Conservation (phyloP, 2,329 filamentous ascomycete species). For the Beauveria varroae region DNA sequence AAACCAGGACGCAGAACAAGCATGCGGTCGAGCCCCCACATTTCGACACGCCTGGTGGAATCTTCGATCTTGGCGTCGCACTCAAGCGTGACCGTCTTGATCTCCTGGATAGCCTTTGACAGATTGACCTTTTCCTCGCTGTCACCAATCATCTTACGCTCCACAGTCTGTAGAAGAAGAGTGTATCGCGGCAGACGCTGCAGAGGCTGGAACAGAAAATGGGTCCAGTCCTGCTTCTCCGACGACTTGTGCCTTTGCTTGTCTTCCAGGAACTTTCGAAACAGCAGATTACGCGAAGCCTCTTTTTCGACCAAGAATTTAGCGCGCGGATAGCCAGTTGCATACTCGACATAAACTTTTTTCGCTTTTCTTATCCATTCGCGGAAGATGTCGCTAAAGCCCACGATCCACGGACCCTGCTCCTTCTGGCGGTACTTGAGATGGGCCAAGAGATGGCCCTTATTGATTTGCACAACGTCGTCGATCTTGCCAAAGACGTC, state of each 20-base stretch:
- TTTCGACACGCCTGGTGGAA: conserved; percentile 81
- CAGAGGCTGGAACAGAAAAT: conserved; percentile 87
- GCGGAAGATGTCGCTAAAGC: conserved; percentile 94
- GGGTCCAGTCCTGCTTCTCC: conserved; percentile 84
- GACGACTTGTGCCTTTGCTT: conserved; percentile 72
- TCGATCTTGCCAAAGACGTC: conserved; percentile 91
- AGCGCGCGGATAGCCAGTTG: conserved; percentile 76
- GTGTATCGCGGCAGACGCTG: conserved; percentile 87
- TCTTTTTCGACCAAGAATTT: conserved; percentile 79
- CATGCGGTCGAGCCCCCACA: conserved; percentile 77
- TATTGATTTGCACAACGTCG: conserved; percentile 81
- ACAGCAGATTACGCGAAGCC: conserved; percentile 74
- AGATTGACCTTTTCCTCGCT: conserved; percentile 87
- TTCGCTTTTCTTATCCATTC: conserved; percentile 97
- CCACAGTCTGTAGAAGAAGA: conserved; percentile 72
- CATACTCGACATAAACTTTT: conserved; percentile 84
- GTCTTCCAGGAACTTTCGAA: conserved; percentile 77
- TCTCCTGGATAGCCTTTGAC: conserved; percentile 78
- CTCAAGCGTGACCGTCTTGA: conserved; percentile 80
- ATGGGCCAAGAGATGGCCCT: conserved; percentile 84
- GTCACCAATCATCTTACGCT: conserved; percentile 75
- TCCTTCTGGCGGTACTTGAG: conserved; percentile 96
- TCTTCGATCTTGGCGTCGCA: conserved; percentile 91
- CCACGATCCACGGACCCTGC: conserved; percentile 87
- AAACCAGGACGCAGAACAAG: conserved; percentile 81